A percentile compares a stretch with the other conserved stretches of the same genome.
Conservation (phyloP, 2,329 filamentous ascomycete genomes). For the Colletotrichum sublineola region DNA sequence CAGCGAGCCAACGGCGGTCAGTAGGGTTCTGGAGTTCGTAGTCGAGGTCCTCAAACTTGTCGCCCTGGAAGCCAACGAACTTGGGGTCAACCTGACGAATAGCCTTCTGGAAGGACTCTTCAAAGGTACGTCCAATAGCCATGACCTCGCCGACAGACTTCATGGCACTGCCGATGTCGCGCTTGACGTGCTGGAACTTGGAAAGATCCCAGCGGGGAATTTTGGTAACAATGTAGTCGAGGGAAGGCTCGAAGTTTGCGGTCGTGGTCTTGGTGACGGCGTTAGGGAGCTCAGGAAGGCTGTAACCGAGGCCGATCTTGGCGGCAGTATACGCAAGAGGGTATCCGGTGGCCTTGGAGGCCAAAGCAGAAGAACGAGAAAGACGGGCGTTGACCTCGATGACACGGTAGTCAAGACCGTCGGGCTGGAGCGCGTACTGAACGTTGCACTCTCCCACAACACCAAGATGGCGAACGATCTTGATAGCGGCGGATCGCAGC, state of each 20-base stretch:
- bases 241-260: constrained; percentile 96
- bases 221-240: constrained; percentile 99
- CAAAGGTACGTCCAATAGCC: constrained; percentile 98
- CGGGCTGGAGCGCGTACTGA: constrained; percentile 89
- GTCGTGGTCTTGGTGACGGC: constrained; percentile 99
- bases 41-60: constrained; percentile 94
- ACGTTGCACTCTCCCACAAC: constrained; percentile 98
- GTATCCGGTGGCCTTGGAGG: constrained; percentile 98
- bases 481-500: constrained; percentile 97
- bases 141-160: constrained; percentile 99
- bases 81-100: constrained; percentile 96
- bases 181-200: constrained; percentile 99
- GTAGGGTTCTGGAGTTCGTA: constrained; percentile 91
- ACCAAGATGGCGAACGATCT: constrained; percentile 96
- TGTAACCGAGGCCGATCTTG: constrained; percentile 97
- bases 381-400: constrained; percentile 99
- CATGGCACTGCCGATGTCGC: constrained; percentile 97
- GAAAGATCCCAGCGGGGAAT: constrained; percentile 98
- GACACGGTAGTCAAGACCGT: constrained; percentile 97
- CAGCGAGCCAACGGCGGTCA: constrained; percentile 95
- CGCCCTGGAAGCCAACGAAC: constrained; percentile 94
- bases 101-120: constrained; percentile 99
- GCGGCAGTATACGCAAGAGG: constrained; percentile 97
- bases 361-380: constrained; percentile 94
- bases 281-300: constrained; percentile 94